These are phyloP conservation scores for Cadophora gregata DNA, from an alignment of 2,329 filamentous ascomycete genomes.

Conservation along the genomic window DNA sequence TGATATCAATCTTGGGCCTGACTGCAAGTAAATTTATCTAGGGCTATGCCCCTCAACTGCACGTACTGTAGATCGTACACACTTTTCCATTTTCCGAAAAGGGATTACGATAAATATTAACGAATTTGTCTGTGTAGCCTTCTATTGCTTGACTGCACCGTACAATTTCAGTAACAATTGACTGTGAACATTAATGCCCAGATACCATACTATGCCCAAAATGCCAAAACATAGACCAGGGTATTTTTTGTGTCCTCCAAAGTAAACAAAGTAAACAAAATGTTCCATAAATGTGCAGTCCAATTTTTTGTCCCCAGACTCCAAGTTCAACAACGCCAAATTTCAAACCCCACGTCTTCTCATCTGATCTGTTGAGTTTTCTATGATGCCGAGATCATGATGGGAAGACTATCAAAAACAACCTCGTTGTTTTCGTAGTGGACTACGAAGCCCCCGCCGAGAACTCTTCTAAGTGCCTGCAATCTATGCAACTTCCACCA, in stretches of 20 bases:
- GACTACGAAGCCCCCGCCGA: conserved; percentile 66
- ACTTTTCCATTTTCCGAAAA: not conserved
- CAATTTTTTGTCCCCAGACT: not conserved
- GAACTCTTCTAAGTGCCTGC: conserved; percentile 63
- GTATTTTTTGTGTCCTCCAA: conserved; percentile 15
- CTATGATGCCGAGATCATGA: conserved; percentile 23
- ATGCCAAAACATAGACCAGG: not conserved
- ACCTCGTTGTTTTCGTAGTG: conserved; percentile 68
- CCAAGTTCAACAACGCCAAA: conserved; percentile 1
- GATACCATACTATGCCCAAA: conserved; percentile 1
- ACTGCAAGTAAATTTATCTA: not conserved
- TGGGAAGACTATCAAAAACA: conserved; percentile 63
- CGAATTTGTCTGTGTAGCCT: not conserved
- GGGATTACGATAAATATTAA: not conserved
- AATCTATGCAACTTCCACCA: conserved; percentile 77
- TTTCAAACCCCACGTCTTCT: not conserved
- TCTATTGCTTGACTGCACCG: conserved; percentile 5
- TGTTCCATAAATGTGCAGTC: not conserved
- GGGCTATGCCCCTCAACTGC: conserved; percentile 6
- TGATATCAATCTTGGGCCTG: not conserved
- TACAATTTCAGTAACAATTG: not conserved
- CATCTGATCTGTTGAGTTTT: not conserved
- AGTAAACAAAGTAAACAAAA: not conserved
- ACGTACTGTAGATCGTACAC: not conserved
- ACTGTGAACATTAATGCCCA: not conserved